Evolutionary conservation across 768 basidiomycete species (phyloP).

Genomic region (Dendrothele bispora): DNA sequence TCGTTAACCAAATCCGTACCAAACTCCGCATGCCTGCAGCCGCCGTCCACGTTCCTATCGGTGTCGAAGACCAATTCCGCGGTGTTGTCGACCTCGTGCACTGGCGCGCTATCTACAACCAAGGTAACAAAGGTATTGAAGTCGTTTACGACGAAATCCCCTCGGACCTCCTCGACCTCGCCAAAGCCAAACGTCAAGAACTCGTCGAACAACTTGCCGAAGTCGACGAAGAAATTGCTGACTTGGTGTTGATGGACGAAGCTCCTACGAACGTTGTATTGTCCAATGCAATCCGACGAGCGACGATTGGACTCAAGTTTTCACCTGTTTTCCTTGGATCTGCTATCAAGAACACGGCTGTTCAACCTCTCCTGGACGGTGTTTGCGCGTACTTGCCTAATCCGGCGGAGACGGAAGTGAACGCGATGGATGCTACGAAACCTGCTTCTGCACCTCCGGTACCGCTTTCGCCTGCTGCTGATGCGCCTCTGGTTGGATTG

Average conservation of each 20-base stretch:
- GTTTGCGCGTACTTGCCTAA: slow-evolving; percentile 94
- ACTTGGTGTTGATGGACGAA: slow-evolving; percentile 85
- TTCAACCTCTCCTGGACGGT: slow-evolving; percentile 93
- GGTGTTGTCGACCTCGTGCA: slow-evolving; percentile 94
- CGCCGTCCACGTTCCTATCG: slow-evolving; percentile 95
- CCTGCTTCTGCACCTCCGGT: slow-evolving; percentile 68
- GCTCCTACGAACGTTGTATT: slow-evolving; percentile 73
- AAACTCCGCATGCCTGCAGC: slow-evolving; percentile 94
- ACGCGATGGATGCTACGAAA: slow-evolving; percentile 81
- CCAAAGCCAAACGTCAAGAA: slow-evolving; percentile 82
- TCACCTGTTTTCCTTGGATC: slow-evolving; percentile 97
- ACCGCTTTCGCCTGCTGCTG: slow-evolving; percentile 76
- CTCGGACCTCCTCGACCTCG: slow-evolving; percentile 66
- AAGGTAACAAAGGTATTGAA: slow-evolving; percentile 86
- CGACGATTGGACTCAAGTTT: slow-evolving; percentile 87
- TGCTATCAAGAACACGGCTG: slow-evolving; percentile 95
- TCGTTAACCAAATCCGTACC: slow-evolving; percentile 85
- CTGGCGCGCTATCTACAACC: slow-evolving; percentile 93
- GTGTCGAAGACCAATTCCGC: slow-evolving; percentile 78
- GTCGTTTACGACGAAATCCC: slow-evolving; percentile 91
- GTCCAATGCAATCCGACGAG: slow-evolving; percentile 81
- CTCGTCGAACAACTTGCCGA: slow-evolving; percentile 95
- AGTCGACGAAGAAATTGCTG: slow-evolving; percentile 93
- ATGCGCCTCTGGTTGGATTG: slow-evolving; percentile 86
- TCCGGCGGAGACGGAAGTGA: slow-evolving; percentile 74